Percentiles rank a stretch among this genome's conserved stretches.
Conservation (phyloP, 2,329 filamentous ascomycete genomes). For the Ophiostoma novo-ulmi region DNA sequence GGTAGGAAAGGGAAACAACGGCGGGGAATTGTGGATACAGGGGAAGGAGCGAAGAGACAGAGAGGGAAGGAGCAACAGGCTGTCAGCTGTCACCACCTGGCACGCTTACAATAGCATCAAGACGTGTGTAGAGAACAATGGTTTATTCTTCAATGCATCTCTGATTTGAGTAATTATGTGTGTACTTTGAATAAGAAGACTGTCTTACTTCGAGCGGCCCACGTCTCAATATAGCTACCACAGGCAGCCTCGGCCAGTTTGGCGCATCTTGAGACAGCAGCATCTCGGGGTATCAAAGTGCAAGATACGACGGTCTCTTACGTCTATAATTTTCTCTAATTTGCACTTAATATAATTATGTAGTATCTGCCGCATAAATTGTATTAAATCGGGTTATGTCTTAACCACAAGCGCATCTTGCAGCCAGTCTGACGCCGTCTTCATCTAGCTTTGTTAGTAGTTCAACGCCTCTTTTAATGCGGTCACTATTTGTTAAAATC, state of each 20-base stretch:
- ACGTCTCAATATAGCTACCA: background rate
- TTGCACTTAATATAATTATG: background rate
- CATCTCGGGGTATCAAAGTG: background rate
- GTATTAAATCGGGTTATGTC: background rate
- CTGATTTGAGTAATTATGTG: too few relatives aligned
- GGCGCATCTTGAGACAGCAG: background rate
- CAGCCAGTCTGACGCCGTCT: too few relatives aligned
- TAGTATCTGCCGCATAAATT: background rate
- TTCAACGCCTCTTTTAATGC: background rate
- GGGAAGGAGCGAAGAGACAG: background rate
- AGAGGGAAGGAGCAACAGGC: background rate
- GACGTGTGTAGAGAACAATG: background rate
- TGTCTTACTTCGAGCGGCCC: background rate
- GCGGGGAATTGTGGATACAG: constrained; percentile 10
- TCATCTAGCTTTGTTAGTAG: background rate
- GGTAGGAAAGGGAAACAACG: background rate
- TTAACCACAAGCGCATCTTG: background rate
- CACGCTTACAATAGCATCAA: background rate
- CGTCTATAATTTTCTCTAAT: background rate
- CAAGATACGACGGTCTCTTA: too few relatives aligned
- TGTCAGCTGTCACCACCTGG: constrained; percentile 8
- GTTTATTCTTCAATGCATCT: too few relatives aligned
- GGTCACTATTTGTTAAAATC: background rate
- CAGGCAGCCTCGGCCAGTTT: background rate
- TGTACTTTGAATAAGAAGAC: background rate